phyloP scores from a whole-genome alignment of 257 asterid species.

The Nicotiana sylvestris region DNA sequence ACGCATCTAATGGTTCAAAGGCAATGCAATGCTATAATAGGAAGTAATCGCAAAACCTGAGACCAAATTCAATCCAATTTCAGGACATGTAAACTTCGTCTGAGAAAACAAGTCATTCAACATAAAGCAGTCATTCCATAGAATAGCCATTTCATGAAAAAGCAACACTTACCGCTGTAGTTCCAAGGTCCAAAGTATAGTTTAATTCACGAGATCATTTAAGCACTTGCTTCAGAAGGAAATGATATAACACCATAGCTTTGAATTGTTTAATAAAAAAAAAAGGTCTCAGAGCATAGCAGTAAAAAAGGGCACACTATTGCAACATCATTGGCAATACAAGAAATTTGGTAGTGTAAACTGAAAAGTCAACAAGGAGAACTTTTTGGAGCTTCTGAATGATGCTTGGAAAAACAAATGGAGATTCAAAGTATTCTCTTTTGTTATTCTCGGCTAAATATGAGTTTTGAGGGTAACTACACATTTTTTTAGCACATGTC shows the following conservation, averaged over 20 bases:
- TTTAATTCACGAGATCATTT: not conserved
- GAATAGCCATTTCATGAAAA: not conserved
- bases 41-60: not conserved
- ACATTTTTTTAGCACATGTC: not conserved
- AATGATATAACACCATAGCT: not conserved
- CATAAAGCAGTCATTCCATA: not conserved
- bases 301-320: not conserved
- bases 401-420: not conserved
- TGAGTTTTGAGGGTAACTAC: not conserved
- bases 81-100: not conserved
- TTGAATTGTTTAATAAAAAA: not conserved
- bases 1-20: not conserved
- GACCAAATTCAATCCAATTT: not conserved
- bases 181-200: not conserved
- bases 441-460: constrained; percentile 1
- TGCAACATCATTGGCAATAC: not conserved
- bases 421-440: constrained; percentile 1
- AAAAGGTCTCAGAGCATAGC: not conserved
- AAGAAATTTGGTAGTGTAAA: not conserved
- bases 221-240: not conserved
- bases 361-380: not conserved
- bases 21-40: not conserved
- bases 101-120: not conserved
- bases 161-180: not conserved
- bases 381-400: not conserved